phyloP scores from a whole-genome alignment of 176 grass and related monocot species.

The Calamus simplicifolius region DNA sequence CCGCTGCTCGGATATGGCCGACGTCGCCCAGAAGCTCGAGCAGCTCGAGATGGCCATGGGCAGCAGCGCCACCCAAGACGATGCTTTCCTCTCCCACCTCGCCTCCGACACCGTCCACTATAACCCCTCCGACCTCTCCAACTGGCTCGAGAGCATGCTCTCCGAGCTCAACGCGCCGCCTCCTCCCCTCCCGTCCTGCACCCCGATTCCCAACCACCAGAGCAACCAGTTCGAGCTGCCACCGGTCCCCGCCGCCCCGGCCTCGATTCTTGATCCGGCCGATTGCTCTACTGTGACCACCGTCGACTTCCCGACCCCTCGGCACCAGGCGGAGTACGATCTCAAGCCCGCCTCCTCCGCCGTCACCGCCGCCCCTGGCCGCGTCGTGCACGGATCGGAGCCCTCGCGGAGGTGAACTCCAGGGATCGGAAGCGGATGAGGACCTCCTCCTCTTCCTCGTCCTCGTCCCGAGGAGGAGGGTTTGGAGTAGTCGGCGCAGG shows the following conservation, averaged over 20 bases:
- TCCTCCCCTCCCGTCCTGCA: constrained; percentile 35
- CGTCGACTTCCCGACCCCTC: no score
- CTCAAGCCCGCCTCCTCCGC: constrained; percentile 33
- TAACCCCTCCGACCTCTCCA: constrained; percentile 74
- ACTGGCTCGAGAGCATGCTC: constrained; percentile 84
- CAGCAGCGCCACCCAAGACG: no score
- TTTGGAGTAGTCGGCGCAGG: background rate
- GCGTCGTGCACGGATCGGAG: constrained; percentile 8
- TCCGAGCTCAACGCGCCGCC: constrained; percentile 74
- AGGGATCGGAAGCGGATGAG: constrained; percentile 75
- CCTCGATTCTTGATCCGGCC: background rate
- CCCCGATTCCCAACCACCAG: background rate
- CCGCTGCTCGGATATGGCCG: constrained; percentile 86
- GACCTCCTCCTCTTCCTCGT: constrained; percentile 61
- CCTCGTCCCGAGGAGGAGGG: constrained; percentile 46
- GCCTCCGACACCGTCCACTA: constrained; percentile 81
- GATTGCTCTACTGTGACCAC: constrained; percentile 44
- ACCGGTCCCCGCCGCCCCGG: constrained; percentile 19
- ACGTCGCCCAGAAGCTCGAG: constrained; percentile 97
- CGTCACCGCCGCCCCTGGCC: constrained; percentile 3
- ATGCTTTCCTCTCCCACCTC: constrained; percentile 32
- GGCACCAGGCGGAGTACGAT: constrained; percentile 8
- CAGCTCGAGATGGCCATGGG: constrained; percentile 95
- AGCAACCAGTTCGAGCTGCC: background rate
- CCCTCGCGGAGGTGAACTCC: constrained; percentile 20